These are phyloP conservation scores for Lepidium sativum DNA, from an alignment of 345 rosid genomes.

Conservation along the genomic window DNA sequence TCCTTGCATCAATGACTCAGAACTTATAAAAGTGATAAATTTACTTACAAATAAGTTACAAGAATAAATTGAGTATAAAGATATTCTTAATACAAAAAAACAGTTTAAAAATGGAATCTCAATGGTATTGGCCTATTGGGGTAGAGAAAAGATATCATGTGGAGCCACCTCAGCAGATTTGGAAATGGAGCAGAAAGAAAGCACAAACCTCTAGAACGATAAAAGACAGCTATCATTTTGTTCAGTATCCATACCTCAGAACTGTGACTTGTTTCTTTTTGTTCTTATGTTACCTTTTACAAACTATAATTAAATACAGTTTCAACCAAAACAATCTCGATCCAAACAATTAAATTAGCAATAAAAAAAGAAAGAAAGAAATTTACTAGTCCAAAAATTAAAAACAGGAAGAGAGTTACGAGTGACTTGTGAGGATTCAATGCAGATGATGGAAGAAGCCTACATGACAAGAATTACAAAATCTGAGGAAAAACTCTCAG, in stretches of 20 bases:
- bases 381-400: too few species aligned
- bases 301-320: constrained; percentile 4
- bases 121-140: neutral
- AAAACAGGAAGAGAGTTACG: too few species aligned
- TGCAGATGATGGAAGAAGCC: neutral
- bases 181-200: constrained; percentile 26
- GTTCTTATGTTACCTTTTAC: constrained; percentile 20
- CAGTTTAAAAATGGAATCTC: neutral
- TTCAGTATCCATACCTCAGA: constrained; percentile 13
- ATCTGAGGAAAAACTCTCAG: neutral
- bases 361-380: neutral
- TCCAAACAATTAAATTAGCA: neutral
- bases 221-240: constrained; percentile 33
- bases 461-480: neutral
- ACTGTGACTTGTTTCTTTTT: constrained; percentile 39
- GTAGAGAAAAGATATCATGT: constrained; percentile 15
- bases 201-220: constrained; percentile 21
- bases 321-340: constrained; percentile 19
- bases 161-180: constrained; percentile 42
- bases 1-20: neutral
- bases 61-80: neutral
- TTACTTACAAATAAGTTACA: constrained; percentile 1
- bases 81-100: neutral
- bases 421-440: neutral
- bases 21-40: neutral